Base-by-base conservation (phyloP, 768 basidiomycete species). In the Termitomyces sp. region DNA sequence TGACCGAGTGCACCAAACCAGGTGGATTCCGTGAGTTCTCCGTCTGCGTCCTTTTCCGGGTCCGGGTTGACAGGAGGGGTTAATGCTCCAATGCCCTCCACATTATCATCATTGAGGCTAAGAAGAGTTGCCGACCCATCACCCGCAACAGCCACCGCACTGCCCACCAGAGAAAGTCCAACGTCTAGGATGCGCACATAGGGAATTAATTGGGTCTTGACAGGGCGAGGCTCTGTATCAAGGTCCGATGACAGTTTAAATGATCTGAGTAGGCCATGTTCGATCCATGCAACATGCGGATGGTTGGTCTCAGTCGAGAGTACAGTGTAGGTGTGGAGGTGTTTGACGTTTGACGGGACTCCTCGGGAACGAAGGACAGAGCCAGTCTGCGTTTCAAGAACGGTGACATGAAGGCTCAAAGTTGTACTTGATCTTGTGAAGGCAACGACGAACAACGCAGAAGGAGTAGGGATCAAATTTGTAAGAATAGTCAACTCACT, bases 401-500 rank as follows among this genome's bases (percentile, higher is more conserved):
- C 74, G 20, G 84, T 80, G 58, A 89, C 74, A 53, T 89, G 84
- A 1, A 96, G 70, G 13, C 85, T 86, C 62, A 85, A 84, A 0
- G 85, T 74, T 1, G 75, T 63, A 55, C 76, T 66, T 0, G 78
- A 78, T 55, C 78, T 80, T 6, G 78, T 70, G 27, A 82, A 64
- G 3, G 83, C 85, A 22, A 88, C 63, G 7, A 75, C 72, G 59
- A 82, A 94, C 33, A 94, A 61, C 0, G 84, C 73, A 2, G 72
- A 67, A 1, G 73, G 66, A 1, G 85, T 83, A 0, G 78, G 58
- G 7, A 84, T 66, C 10, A 96, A 66, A 54, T 84, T 80, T 5
- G 86, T 81, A 66, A 86, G 84, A 27, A 89, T 71, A 6, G 85
- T 75, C 6, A 82, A 75, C 2, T 84, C 84, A 18, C 92, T 94